phyloP scores from a whole-genome alignment of 768 basidiomycete species.

The Aureoboletus auriporus region DNA sequence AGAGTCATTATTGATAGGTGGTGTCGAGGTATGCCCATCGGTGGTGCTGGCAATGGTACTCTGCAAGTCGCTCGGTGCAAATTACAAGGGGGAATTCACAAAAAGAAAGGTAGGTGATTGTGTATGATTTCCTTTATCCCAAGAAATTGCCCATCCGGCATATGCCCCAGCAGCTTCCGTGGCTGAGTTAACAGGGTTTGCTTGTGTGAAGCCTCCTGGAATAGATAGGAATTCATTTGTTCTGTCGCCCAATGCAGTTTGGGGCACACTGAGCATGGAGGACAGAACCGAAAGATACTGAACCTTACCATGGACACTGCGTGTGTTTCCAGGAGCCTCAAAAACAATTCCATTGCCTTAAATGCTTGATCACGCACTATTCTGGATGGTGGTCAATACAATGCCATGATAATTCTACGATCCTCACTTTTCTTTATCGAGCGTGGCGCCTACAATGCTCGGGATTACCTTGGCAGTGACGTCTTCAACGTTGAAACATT shows the following conservation, averaged over 20 bases:
- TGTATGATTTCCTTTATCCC: constrained; percentile 55
- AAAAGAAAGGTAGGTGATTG: not conserved
- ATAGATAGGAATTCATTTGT: constrained; percentile 26
- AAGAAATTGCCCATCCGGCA: constrained; percentile 96
- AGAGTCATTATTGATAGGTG: constrained; percentile 18
- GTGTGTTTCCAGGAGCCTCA: constrained; percentile 77
- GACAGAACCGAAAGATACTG: not conserved
- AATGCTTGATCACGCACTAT: constrained; percentile 94
- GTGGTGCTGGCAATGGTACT: constrained; percentile 48
- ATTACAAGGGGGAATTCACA: constrained; percentile 34
- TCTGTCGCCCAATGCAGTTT: constrained; percentile 41
- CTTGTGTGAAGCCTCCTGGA: constrained; percentile 26
- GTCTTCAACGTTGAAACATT: constrained; percentile 86
- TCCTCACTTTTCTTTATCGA: constrained; percentile 93
- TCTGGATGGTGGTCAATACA: constrained; percentile 37
- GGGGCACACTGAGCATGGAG: not conserved
- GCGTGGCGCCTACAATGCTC: constrained; percentile 68
- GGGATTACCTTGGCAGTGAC: constrained; percentile 88
- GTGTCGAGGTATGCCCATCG: constrained; percentile 43
- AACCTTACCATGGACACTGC: constrained; percentile 74
- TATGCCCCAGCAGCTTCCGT: constrained; percentile 89
- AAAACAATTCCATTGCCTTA: constrained; percentile 84
- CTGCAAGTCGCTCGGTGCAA: constrained; percentile 70
- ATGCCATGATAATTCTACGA: not conserved
- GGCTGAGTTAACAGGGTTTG: constrained; percentile 71